These are phyloP conservation scores for Apiotrichum sp. DNA, from an alignment of 1,284 basidiomycete species.

Conservation along the genomic window DNA sequence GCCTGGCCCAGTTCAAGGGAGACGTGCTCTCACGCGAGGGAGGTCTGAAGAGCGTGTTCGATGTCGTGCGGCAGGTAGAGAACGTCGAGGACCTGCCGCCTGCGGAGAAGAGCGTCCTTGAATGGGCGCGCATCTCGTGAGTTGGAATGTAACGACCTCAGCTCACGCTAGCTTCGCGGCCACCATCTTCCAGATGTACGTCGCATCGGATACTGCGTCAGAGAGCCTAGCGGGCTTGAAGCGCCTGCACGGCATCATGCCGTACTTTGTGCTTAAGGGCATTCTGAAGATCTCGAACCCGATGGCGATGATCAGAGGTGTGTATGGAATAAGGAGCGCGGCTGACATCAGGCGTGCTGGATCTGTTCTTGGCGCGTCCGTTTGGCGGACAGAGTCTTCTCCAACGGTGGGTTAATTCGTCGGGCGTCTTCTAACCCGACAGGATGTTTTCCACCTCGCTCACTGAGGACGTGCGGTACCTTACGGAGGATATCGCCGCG, in stretches of 20 bases:
- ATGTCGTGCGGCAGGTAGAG: conserved; percentile 75
- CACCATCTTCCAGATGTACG: conserved; percentile 89
- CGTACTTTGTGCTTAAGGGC: conserved; percentile 91
- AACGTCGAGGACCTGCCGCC: conserved; percentile 70
- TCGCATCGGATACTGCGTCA: conserved; percentile 87
- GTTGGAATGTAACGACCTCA: conserved; percentile 41
- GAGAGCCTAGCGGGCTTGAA: conserved; percentile 83
- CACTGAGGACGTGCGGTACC: conserved; percentile 75
- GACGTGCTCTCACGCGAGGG: conserved; percentile 84
- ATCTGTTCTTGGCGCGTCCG: conserved; percentile 95
- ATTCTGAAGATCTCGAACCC: conserved; percentile 92
- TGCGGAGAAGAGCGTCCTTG: conserved; percentile 81
- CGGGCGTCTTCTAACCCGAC: background rate
- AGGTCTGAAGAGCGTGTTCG: conserved; percentile 80
- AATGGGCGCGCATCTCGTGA: conserved; percentile 92
- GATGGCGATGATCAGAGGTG: conserved; percentile 81
- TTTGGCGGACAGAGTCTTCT: conserved; percentile 88
- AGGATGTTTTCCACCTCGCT: conserved; percentile 94
- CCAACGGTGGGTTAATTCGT: conserved; percentile 57
- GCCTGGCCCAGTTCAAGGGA: conserved; percentile 81
- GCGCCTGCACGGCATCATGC: conserved; percentile 92
- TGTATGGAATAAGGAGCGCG: conserved; percentile 27
- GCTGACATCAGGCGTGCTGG: conserved; percentile 58
- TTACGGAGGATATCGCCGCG: conserved; percentile 77
- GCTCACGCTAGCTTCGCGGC: conserved; percentile 65